Evolutionary conservation across 345 rosid species (phyloP).

Genomic region (Triadica sebifera): DNA sequence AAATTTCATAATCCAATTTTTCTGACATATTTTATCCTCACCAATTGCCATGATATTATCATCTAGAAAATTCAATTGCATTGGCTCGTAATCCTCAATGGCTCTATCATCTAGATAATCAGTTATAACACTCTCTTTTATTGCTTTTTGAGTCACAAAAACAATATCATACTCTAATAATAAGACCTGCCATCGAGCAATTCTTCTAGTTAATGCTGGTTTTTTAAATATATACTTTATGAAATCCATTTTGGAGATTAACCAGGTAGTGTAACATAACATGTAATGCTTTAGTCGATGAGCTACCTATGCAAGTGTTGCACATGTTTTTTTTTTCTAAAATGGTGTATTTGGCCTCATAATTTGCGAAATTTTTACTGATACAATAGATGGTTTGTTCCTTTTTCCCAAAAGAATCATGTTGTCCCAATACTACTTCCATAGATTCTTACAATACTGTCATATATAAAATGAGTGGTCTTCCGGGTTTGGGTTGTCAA

Average conservation of each 20-base stretch:
- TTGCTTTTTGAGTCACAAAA: no score
- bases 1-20: not conserved
- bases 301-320: not conserved
- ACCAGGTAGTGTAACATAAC: not conserved
- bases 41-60: no score
- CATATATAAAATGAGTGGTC: not conserved
- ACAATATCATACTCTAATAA: not conserved
- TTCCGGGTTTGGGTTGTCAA: not conserved
- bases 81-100: no score
- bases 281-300: not conserved
- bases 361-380: not conserved
- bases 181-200: not conserved
- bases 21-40: no score
- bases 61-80: no score
- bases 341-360: no score
- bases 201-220: not conserved
- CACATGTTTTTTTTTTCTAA: not conserved
- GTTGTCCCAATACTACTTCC: not conserved
- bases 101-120: no score
- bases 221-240: no score
- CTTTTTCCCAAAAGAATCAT: not conserved
- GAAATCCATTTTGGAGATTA: not conserved
- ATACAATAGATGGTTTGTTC: not conserved
- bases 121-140: no score
- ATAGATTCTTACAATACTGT: not conserved